These are phyloP conservation scores for Lentinula guzmanii DNA, from an alignment of 768 basidiomycete genomes.

Conservation along the genomic window DNA sequence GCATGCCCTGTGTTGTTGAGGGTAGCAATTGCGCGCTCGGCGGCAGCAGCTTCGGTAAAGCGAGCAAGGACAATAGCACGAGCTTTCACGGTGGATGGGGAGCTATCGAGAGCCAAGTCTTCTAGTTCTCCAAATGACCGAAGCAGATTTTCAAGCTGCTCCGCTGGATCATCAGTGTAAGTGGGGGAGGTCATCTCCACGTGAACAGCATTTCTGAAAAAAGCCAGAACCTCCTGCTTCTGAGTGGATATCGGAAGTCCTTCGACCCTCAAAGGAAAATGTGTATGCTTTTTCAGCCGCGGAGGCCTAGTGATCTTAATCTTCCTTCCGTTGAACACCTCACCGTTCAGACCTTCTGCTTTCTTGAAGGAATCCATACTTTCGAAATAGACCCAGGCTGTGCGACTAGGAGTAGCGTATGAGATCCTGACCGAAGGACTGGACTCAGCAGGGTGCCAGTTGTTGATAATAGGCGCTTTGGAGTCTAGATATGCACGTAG, in stretches of 20 bases:
- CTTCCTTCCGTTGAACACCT: conserved; percentile 29
- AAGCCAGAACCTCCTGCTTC: conserved; percentile 20
- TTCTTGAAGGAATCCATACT: conserved; percentile 35
- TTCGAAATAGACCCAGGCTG: conserved; percentile 42
- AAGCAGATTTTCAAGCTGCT: conserved; percentile 28
- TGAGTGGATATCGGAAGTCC: conserved; percentile 32
- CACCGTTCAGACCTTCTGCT: conserved; percentile 32
- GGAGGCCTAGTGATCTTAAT: conserved; percentile 27
- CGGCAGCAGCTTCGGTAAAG: background rate
- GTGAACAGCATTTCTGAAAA: conserved; percentile 21
- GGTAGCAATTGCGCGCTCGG: background rate
- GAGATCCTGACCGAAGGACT: conserved; percentile 30
- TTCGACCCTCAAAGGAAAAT: conserved; percentile 37
- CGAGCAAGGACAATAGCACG: conserved; percentile 35
- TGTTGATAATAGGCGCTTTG: conserved; percentile 6
- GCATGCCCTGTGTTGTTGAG: conserved; percentile 23
- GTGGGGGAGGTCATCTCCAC: conserved; percentile 21
- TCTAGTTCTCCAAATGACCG: conserved; percentile 29
- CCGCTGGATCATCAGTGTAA: conserved; percentile 25
- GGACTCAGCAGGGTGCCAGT: background rate
- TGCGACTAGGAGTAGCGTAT: conserved; percentile 37
- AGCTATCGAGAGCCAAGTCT: conserved; percentile 23
- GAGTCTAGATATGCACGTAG: conserved; percentile 6
- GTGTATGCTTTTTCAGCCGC: conserved; percentile 24
- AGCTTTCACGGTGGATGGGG: conserved; percentile 23